These are phyloP conservation scores for Trichosporon sp. DNA, from an alignment of 1,284 basidiomycete species.

Conservation along the genomic window DNA sequence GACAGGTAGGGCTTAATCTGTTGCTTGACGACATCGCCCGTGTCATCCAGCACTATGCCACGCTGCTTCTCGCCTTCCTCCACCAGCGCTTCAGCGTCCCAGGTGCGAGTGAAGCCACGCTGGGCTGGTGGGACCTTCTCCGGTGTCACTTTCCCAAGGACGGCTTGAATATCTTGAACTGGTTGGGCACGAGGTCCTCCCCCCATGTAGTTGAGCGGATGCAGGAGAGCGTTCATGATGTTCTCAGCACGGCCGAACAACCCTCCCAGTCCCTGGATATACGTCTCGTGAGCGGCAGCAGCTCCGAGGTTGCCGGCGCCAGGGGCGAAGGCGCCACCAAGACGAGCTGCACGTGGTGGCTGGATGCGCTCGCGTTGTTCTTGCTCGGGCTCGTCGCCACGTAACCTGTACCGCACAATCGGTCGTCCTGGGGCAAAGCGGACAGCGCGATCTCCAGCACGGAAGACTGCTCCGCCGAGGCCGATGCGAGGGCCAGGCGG, in stretches of 20 bases:
- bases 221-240: neutral
- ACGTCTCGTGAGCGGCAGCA: neutral
- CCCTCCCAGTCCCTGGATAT: neutral
- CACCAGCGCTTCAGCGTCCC: slow-evolving; percentile 27
- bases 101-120: slow-evolving; percentile 26
- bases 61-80: slow-evolving; percentile 8
- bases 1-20: slow-evolving; percentile 29
- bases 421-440: slow-evolving; percentile 13
- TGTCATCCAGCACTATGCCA: slow-evolving; percentile 27
- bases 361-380: neutral
- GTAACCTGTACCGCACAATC: neutral
- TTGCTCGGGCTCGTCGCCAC: neutral
- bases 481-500: slow-evolving; percentile 7
- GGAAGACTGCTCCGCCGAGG: slow-evolving; percentile 28
- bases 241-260: neutral
- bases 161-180: slow-evolving; percentile 22
- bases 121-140: slow-evolving; percentile 11
- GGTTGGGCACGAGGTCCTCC: neutral
- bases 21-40: slow-evolving; percentile 24
- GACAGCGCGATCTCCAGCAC: slow-evolving; percentile 21
- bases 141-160: slow-evolving; percentile 23
- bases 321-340: neutral
- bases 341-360: neutral
- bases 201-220: neutral
- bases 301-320: slow-evolving; percentile 1